These are phyloP conservation scores for Penicillium sp. DNA, from an alignment of 2,329 filamentous ascomycete genomes.

Conservation along the genomic window DNA sequence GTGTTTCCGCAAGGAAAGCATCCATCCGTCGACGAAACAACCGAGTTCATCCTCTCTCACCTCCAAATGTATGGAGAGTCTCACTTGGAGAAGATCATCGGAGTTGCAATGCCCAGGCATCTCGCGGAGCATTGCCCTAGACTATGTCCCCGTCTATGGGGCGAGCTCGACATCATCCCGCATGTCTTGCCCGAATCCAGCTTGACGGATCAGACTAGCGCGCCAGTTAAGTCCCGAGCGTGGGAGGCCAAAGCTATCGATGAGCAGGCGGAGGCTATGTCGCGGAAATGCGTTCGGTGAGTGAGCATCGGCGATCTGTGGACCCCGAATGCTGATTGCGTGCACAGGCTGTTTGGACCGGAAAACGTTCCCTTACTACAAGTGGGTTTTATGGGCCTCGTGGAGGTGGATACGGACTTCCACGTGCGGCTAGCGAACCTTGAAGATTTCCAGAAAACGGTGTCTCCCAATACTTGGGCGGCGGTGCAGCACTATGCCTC, in stretches of 20 bases:
- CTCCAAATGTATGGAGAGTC: conserved; percentile 58
- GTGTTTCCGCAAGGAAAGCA: conserved; percentile 48
- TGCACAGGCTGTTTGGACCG: conserved; percentile 63
- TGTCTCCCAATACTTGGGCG: conserved; percentile 60
- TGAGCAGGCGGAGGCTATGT: conserved; percentile 77
- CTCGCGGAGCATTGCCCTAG: conserved; percentile 58
- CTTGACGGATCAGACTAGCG: conserved; percentile 10
- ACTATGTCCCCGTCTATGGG: conserved; percentile 68
- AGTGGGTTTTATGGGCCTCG: conserved; percentile 62
- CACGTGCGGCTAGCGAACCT: conserved; percentile 57
- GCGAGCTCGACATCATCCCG: conserved; percentile 70
- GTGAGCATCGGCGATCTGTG: not conserved
- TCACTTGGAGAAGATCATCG: conserved; percentile 70
- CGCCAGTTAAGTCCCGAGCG: conserved; percentile 24
- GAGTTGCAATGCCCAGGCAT: conserved; percentile 62
- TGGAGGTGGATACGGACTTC: conserved; percentile 66
- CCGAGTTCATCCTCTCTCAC: conserved; percentile 56
- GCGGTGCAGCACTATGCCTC: conserved; percentile 60
- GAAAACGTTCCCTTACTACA: conserved; percentile 63
- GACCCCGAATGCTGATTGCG: conserved; percentile 5
- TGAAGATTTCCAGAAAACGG: conserved; percentile 58
- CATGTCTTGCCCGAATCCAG: conserved; percentile 53
- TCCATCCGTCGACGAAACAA: conserved; percentile 45
- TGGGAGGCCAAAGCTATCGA: conserved; percentile 62
- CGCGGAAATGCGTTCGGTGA: conserved; percentile 70